Evolutionary conservation across 805 yeast species (phyloP), one percentile per base, ranked within the genome.

Genomic region (Lachancea nothofagi): DNA sequence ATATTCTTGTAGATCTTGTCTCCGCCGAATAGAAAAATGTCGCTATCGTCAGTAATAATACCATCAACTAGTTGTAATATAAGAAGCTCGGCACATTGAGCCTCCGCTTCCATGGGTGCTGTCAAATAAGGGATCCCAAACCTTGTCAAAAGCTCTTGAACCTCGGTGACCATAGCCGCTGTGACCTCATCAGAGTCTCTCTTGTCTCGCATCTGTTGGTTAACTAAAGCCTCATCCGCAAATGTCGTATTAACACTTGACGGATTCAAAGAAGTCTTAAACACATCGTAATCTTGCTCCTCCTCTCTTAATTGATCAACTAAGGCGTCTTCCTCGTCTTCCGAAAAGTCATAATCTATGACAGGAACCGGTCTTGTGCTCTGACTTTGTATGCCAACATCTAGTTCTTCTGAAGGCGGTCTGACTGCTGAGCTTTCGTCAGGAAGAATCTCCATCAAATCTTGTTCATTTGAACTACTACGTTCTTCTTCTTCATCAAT

Each of bases 21-120:
- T 1, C 96, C 96, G 0, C 97, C 97, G 67, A 93, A 93, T 26
- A 93, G 61, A 51, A 93, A 93, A 36, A 95, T 88, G 72, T 93
- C 99, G 49, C 96, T 86, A 67, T 93, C 99, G 63, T 93, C 99
- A 0, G 98, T 93, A 18, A 93, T 80, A 5, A 93, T 82, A 0
- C 98, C 99, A 61, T 93, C 97, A 3, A 90, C 96, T 14, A 93
- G 66, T 0, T 74, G 76, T 17, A 88, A 59, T n/a, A 61, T 55
- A 28, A 77, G 61, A 5, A 93, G 63, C 48, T 82, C 85, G 0
- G 96, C 96, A 64, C 99, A 93, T 55, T 93, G 98, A 0, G 98
- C 97, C 64, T 93, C 99, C 1, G 98, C 98, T 62, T 93, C 99
- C 89, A 87, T 87, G 1, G 98, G 99, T 0, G 98, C 97, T 0